Conservation (phyloP, 768 basidiomycete species). For the Boletus pseudopeckii region DNA sequence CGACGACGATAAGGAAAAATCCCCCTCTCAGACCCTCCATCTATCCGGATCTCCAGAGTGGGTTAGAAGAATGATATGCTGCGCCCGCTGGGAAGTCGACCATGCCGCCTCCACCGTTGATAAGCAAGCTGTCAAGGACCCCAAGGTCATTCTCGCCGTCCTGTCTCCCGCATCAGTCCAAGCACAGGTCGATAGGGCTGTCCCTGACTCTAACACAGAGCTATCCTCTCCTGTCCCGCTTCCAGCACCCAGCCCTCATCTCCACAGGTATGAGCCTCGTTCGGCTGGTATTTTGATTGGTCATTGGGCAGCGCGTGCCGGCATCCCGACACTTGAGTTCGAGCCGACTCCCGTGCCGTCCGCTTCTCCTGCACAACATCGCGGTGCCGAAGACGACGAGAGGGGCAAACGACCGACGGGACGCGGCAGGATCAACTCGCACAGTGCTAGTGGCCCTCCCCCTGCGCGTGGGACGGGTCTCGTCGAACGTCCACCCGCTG, state of each 20-base stretch:
- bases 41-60: constrained; percentile 65
- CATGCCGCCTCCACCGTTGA: constrained; percentile 39
- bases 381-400: constrained; percentile 33
- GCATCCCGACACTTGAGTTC: constrained; percentile 55
- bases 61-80: constrained; percentile 81
- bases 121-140: constrained; percentile 20
- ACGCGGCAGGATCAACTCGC: constrained; percentile 30
- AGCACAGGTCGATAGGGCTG: constrained; percentile 23
- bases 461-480: constrained; percentile 38
- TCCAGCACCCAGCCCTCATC: constrained; percentile 53
- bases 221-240: constrained; percentile 58
- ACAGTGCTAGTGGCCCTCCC: constrained; percentile 16
- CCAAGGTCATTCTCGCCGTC: constrained; percentile 64
- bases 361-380: constrained; percentile 17
- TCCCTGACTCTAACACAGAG: constrained; percentile 20
- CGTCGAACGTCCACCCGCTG: constrained; percentile 75
- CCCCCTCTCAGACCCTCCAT: constrained; percentile 22
- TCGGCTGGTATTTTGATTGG: constrained; percentile 60
- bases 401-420: constrained; percentile 27
- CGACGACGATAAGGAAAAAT: constrained; percentile 25
- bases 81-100: constrained; percentile 72
- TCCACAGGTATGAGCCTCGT: constrained; percentile 61
- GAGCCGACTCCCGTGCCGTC: constrained; percentile 28
- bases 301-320: constrained; percentile 65
- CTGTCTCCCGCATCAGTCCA: constrained; percentile 32